Evolutionary conservation across 2,329 filamentous ascomycete species (phyloP).

Genomic region (Juglanconis juglandina): DNA sequence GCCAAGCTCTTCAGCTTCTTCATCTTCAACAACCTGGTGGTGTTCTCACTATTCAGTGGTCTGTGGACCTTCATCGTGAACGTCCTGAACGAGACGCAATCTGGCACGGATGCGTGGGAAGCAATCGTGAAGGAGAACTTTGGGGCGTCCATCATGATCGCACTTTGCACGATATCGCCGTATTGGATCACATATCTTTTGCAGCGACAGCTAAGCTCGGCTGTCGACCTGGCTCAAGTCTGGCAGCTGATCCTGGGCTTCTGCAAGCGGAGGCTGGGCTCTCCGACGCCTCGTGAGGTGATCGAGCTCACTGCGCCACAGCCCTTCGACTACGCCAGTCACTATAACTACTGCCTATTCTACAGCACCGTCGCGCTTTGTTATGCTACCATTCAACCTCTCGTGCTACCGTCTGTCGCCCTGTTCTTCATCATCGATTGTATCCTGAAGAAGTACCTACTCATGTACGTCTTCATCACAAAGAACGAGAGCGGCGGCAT

Average conservation of each 20-base stretch:
- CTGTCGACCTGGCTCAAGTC: constrained; percentile 88
- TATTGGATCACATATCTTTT: constrained; percentile 95
- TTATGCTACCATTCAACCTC: constrained; percentile 80
- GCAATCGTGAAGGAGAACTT: constrained; percentile 64
- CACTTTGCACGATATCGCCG: constrained; percentile 75
- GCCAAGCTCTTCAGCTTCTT: constrained; percentile 93
- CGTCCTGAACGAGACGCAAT: constrained; percentile 57
- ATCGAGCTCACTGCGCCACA: constrained; percentile 93
- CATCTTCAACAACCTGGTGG: constrained; percentile 91
- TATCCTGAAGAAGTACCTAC: constrained; percentile 89
- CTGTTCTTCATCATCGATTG: constrained; percentile 87
- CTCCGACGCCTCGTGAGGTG: constrained; percentile 82
- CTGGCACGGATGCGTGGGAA: constrained; percentile 62
- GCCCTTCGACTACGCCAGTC: constrained; percentile 89
- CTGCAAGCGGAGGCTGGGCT: constrained; percentile 77
- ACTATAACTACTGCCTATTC: constrained; percentile 97
- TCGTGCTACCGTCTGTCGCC: constrained; percentile 80
- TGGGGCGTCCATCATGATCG: constrained; percentile 62
- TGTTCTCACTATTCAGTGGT: constrained; percentile 89
- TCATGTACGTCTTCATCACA: constrained; percentile 92
- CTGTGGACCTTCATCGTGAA: constrained; percentile 69
- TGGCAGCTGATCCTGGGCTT: constrained; percentile 82
- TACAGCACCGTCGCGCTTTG: constrained; percentile 87
- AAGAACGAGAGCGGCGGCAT: constrained; percentile 94
- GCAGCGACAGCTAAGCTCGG: constrained; percentile 87